Evolutionary conservation across 805 yeast species (phyloP), one percentile per base, ranked within the genome.

Genomic region (Candida germanica): DNA sequence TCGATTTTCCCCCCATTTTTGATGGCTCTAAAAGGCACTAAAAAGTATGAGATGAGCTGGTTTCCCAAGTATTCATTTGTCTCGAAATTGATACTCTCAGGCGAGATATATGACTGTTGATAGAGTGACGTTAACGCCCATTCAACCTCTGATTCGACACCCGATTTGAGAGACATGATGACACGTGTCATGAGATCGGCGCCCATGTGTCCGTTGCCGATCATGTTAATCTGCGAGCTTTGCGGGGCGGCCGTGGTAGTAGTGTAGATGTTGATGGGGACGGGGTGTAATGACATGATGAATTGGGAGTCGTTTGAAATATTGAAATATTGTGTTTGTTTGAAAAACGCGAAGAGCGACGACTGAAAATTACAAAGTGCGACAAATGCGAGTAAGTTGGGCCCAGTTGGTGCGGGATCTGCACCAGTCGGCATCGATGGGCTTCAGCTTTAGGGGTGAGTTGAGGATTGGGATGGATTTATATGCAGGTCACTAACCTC

Each of bases 81-180:
- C 44, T 71, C 70, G 45, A 80, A 62, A 35, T 64, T 64, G 21
- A 79, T 61, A 48, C 66, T 56, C 30, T 69, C 74, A 4, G 81
- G 75, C 18, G 69, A 67, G 33, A 70, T 70, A 52, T 68, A 72
- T 19, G 78, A 66, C 38, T 80, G 51, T 34, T 67, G 63, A 8
- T 73, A 62, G 40, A 73, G 61, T 4, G 79, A 75, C 31, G 73
- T 69, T 38, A 86, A 59, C 3, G 91, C 82, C 80, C 88, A 84
- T 48, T 76, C 78, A 16, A 82, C 70, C 53, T 87, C 96, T 21
- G 73, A 70, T 12, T 69, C 75, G 16, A 87, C 59, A 1, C 80
- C 83, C 13, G 83, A 74, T 41, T 71, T 68, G 41, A 87, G 70
- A 3, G 93, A 79, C 79, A 87, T 72, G 45, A 72, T 71, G 50